Evolutionary conservation across 371 early-diverging fungal genomes (phyloP).

Genomic region (Encephalitozoon intestinalis): DNA sequence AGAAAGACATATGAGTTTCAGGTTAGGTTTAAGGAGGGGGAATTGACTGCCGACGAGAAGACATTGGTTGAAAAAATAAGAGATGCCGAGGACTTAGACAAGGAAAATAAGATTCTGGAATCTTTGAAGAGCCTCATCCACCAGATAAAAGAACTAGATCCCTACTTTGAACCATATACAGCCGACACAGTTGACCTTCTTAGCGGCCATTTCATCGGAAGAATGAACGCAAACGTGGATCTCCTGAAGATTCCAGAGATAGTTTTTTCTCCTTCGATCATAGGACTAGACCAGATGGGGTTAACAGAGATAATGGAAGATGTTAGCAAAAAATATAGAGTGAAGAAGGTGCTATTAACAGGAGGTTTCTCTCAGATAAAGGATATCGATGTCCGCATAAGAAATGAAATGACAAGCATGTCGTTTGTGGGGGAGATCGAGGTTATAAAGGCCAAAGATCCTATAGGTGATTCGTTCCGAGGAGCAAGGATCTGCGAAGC

Average conservation of each 20-base stretch:
- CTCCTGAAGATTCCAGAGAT: conserved; percentile 53
- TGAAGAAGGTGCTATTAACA: conserved; percentile 55
- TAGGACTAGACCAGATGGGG: conserved; percentile 56
- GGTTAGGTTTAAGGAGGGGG: conserved; percentile 51
- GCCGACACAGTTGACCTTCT: conserved; percentile 50
- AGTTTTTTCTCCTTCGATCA: conserved; percentile 58
- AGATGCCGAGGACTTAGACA: conserved; percentile 52
- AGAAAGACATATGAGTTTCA: conserved; percentile 54
- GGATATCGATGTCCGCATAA: conserved; percentile 54
- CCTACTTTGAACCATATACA: conserved; percentile 45
- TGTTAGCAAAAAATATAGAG: conserved; percentile 17
- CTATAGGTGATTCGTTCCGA: conserved; percentile 51
- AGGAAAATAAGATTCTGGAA: conserved; percentile 29
- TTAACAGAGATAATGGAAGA: conserved; percentile 55
- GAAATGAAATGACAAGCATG: conserved; percentile 45
- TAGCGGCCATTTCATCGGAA: conserved; percentile 36
- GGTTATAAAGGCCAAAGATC: conserved; percentile 36
- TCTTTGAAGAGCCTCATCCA: conserved; percentile 33
- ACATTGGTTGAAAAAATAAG: conserved; percentile 43
- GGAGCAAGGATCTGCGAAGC: conserved; percentile 37
- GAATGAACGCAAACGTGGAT: conserved; percentile 55
- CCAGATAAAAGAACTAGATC: conserved; percentile 53
- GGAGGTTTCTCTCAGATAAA: conserved; percentile 60
- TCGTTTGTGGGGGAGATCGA: conserved; percentile 15
- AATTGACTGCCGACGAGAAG: conserved; percentile 45